A percentile compares a stretch with the other conserved stretches of the same genome.
phyloP scores from a whole-genome alignment of 2,329 filamentous ascomycete species.

The Aureobasidium uvarum region DNA sequence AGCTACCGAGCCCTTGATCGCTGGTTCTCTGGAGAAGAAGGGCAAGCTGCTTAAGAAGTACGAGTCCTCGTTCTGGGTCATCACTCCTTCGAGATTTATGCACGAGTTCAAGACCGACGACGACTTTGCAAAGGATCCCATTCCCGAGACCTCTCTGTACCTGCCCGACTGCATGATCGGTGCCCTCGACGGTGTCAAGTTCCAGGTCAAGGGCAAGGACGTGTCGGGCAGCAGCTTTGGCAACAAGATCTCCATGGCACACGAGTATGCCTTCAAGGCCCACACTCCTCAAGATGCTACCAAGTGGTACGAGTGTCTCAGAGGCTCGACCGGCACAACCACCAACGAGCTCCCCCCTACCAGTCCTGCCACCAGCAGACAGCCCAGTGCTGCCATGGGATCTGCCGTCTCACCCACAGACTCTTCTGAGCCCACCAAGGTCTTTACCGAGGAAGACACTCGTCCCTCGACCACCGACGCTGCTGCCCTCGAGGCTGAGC shows the following conservation, averaged over 20 bases:
- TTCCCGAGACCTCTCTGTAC: conserved; percentile 85
- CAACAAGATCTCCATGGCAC: conserved; percentile 73
- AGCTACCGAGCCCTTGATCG: conserved; percentile 77
- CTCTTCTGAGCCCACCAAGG: conserved; percentile 15
- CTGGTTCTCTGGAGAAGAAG: conserved; percentile 87
- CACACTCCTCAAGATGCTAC: conserved; percentile 75
- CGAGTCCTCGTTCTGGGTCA: conserved; percentile 80
- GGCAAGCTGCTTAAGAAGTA: conserved; percentile 82
- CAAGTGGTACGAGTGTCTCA: conserved; percentile 79
- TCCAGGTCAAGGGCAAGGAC: conserved; percentile 95
- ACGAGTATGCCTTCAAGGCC: conserved; percentile 85
- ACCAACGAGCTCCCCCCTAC: conserved; percentile 44
- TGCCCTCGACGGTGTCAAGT: conserved; percentile 71
- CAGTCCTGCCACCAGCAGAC: conserved; percentile 34
- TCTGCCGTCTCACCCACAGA: not conserved
- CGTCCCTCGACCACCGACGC: conserved; percentile 14
- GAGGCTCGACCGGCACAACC: conserved; percentile 55
- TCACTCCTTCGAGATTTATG: conserved; percentile 82
- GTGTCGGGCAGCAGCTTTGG: conserved; percentile 71
- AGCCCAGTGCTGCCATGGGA: conserved; percentile 1
- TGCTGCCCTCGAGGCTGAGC: conserved; percentile 29
- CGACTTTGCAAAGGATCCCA: conserved; percentile 66
- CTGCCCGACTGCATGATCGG: conserved; percentile 86
- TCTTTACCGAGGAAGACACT: conserved; percentile 17
- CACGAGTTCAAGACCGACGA: conserved; percentile 98